A percentile compares a stretch with the other conserved stretches of the same genome.
phyloP scores from a whole-genome alignment of 306 rosid species.

The cucumber (Cucumis sativus) region Cucumber_9930_V3 NC_026659.2:2086501-2087000 shows the following conservation, averaged over 20 bases:
- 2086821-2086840: slow-evolving; percentile 59
- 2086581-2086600: slow-evolving; percentile 49
- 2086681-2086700: slow-evolving; percentile 85
- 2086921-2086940: background rate
- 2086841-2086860: slow-evolving; percentile 2
- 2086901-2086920: background rate
- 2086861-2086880: background rate
- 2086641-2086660: slow-evolving; percentile 70
- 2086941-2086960: background rate
- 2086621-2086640: slow-evolving; percentile 59
- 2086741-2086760: slow-evolving; percentile 83
- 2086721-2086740: slow-evolving; percentile 96
- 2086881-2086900: background rate
- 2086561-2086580: slow-evolving; percentile 72
- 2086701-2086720: slow-evolving; percentile 93
- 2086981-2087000: slow-evolving; percentile 23
- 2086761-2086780: slow-evolving; percentile 93
- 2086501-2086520: slow-evolving; percentile 69
- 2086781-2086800: slow-evolving; percentile 96
- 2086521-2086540: slow-evolving; percentile 90
- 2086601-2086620: slow-evolving; percentile 67
- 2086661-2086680: slow-evolving; percentile 78
- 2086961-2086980: slow-evolving; percentile 8
- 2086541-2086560: slow-evolving; percentile 95
- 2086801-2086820: slow-evolving; percentile 99